Evolutionary conservation across 1,139 yeast genomes (phyloP), one percentile per base, ranked within the genome.

Genomic region (Kurtzmaniella quercitrusa): DNA sequence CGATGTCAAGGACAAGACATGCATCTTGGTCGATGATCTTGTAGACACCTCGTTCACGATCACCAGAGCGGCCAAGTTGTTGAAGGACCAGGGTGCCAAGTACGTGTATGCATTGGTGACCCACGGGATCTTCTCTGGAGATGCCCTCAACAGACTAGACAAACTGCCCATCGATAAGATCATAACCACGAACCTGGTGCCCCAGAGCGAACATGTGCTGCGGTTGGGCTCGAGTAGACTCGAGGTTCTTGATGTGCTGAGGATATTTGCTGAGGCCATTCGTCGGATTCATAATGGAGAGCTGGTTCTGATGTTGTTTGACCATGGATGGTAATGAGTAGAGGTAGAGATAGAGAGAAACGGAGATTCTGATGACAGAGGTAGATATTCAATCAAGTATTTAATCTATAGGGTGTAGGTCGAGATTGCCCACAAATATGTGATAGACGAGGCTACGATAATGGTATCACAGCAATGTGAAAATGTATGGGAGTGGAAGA

Each of bases 231-330:
- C 48, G 8, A 81, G 78, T 45, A 76, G 77, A 58, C 68, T 89
- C 40, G 95, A 86, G 55, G 91, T 91, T 8, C 70, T 93, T 56
- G 98, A 94, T 57, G 93, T 93, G 12, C 82, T 95, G 6, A 72
- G 87, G 47, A 81, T 91, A 15, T 84, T 93, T 57, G 96, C 95
- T 14, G 99, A 93, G 62, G 93, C 98, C 2, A 89, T 93, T 41
- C 76, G 99, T 63, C 75, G 99, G 62, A 91, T 93, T 40, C 96
- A 93, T 64, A 93, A 93, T 55, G 99, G 99, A 52, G 99, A 93
- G 69, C 82, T 93, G 24, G 96, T 93, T 17, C 85, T 95, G 16
- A 85, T 90, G 88, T 73, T 93, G 49, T 93, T 93, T 66, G 96
- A 90, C 58, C 91, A 88, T 56, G 91, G 89, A 2, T 82, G 87